phyloP scores from a whole-genome alignment of 495 filamentous ascomycete genomes.

The Viridothelium virens region DNA sequence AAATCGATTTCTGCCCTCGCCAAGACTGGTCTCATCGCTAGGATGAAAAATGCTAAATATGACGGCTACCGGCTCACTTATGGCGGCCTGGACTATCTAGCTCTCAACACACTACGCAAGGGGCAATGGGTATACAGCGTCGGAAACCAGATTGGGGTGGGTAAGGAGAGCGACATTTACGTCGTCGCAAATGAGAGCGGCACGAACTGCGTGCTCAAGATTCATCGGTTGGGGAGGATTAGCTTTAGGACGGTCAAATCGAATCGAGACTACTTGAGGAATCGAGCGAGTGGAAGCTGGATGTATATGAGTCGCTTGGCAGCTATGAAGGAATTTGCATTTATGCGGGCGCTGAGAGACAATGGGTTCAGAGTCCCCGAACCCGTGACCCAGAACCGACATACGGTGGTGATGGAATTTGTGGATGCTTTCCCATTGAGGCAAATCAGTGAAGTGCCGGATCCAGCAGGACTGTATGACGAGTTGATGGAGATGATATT shows the following conservation, averaged over 20 bases:
- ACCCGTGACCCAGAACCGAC: conserved; percentile 76
- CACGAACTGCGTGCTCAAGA: conserved; percentile 71
- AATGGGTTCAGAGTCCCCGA: conserved; percentile 85
- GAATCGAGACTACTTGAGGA: conserved; percentile 90
- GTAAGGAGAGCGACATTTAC: conserved; percentile 95
- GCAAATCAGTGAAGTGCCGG: conserved; percentile 68
- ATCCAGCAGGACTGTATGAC: conserved; percentile 73
- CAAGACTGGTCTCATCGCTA: conserved; percentile 85
- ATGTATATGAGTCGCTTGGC: conserved; percentile 95
- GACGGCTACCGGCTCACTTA: conserved; percentile 97
- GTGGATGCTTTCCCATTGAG: conserved; percentile 84
- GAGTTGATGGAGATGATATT: conserved; percentile 84
- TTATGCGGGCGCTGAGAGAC: conserved; percentile 76
- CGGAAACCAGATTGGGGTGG: conserved; percentile 89
- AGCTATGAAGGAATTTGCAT: conserved; percentile 83
- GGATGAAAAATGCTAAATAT: conserved; percentile 92
- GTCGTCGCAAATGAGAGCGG: conserved; percentile 62
- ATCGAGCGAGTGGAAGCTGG: conserved; percentile 72
- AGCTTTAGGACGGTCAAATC: conserved; percentile 94
- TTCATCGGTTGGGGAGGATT: conserved; percentile 89
- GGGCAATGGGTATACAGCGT: conserved; percentile 75
- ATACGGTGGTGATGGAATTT: conserved; percentile 91
- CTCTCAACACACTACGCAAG: conserved; percentile 79
- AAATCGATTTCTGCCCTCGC: conserved; percentile 81
- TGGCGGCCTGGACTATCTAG: conserved; percentile 93